Base-by-base conservation (phyloP, 495 filamentous ascomycete genomes). In the Daldinia concentrica region DNA sequence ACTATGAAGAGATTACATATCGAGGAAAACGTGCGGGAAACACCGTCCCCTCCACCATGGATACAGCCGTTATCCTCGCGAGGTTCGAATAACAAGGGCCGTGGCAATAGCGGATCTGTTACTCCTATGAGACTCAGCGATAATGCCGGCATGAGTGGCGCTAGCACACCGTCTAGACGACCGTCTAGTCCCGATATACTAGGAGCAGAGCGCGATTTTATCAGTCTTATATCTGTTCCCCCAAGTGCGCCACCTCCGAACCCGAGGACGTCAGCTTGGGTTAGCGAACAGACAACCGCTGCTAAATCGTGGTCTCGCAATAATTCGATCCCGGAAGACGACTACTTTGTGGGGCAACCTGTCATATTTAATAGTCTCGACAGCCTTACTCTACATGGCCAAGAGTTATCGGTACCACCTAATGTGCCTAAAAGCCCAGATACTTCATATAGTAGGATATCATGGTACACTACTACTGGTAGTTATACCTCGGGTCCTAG, bases 1-100 rank as follows among this genome's bases (percentile, higher is more conserved):
- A 80, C 71, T 2, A 76, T 76, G 8, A 76, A 69, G 62, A 67
- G 80, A 7, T 14, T 81, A 24, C 76, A 77, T 34, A 50, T 77
- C 29, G 74, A 76, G 22, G 37, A 67, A 24, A 63, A 19, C 45
- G 19, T 37, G 8, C 43, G 56, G 2, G 56, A 68, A 12, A 19
- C 43, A 59, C 51, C 71, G 4, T 34, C 66, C n/a, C 32, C 37
- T 34, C 62, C 62, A 1, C 57, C 71, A 15, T 62, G 61, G 65
- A 64, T 61, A 45, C 70, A 61, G 50, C 61, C 64, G 22, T 52
- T 62, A 51, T 52, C 58, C 19, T 36, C 65, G 5, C 62, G 30
- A 19, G 52, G 17, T 36, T 52, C 39, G 17, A 64, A 62, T 50
- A 27, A 26, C 19, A 66, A 52, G 36, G 30, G 58, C 32, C 68